phyloP scores from a whole-genome alignment of 441 rosid species.

The Geranium incanum region DNA sequence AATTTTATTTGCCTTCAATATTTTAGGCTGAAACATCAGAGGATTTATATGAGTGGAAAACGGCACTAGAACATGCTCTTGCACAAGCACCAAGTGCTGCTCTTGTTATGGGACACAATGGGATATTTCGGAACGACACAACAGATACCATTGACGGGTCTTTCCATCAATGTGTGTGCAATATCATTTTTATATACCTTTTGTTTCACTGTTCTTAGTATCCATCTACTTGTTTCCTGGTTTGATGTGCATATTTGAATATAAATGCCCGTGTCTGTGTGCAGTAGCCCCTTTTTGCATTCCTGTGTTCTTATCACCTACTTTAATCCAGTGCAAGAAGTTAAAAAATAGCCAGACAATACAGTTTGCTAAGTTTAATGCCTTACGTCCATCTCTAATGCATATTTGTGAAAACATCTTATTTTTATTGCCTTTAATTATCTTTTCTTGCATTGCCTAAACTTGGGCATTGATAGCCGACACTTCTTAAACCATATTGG shows the following conservation, averaged over 20 bases:
- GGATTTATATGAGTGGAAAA: constrained; percentile 92
- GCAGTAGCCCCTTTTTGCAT: not conserved
- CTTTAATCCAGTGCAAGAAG: not conserved
- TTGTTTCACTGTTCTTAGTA: constrained; percentile 13
- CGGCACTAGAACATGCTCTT: constrained; percentile 88
- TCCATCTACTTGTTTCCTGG: constrained; percentile 11
- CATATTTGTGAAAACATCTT: not conserved
- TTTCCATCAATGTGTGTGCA: constrained; percentile 61
- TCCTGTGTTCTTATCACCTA: not conserved
- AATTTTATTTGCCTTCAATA: constrained; percentile 17
- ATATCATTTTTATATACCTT: constrained; percentile 14
- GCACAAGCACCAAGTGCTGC: constrained; percentile 96
- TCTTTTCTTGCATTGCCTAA: not conserved
- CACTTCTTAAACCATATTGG: not conserved
- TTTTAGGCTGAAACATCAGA: constrained; percentile 88
- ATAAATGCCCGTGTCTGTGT: not conserved
- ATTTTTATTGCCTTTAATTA: not conserved
- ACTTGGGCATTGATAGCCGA: not conserved
- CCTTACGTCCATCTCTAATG: constrained; percentile 1
- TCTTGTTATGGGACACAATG: constrained; percentile 90
- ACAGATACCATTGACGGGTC: constrained; percentile 71
- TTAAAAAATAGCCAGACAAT: not conserved
- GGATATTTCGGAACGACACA: constrained; percentile 69
- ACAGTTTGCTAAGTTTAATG: not conserved
- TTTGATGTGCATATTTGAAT: not conserved